Base-by-base conservation (phyloP, 1,139 yeast species). In the Candida mesenterica region DNA sequence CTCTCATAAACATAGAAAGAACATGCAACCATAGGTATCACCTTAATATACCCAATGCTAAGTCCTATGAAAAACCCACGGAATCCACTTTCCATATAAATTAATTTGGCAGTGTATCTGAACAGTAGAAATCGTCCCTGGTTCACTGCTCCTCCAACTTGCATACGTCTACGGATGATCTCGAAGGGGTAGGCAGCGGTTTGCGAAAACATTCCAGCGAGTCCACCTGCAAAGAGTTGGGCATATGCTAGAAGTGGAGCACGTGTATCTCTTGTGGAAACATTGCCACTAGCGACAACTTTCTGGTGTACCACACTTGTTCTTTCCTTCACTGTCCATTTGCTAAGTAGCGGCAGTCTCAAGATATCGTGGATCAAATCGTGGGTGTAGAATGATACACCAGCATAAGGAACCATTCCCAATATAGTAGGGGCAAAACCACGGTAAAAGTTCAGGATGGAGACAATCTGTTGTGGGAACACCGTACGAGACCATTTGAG, bases 371-470 rank as follows among this genome's bases (percentile, higher is more conserved):
- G 97, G 42, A 90, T 71, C 39, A 81, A 60, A 61, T 92, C 99
- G 59, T 92, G 97, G 3, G 96, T 86, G 63, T 90, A 86, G 53
- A 92, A 92, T 1, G 96, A 86, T 2, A 90, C 97, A 8, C 99
- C 99, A 1, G 99, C 98, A 56, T 92, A 92, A 1, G 98, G 98
- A 14, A 92, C 72, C 96, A 92, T 90, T 12, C 99, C 99, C 28
- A 89, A 56, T 26, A 92, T 81, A 0, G 99, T 92, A 15, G 98
- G 97, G 5, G 86, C 78, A 62, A 90, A 92, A 2, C 99, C 99
- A 41, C 97, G 72, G 61, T 92, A 92, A 57, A 89, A 92, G 63
- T 90, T 89, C 20, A 85, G 65, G 10, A 77, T 42, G 5, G 73
- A 59, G 27, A 70, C 62, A 2, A 75, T 37, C 14, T 59, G 46